Percentiles rank a stretch among this genome's conserved stretches.
Evolutionary conservation across 371 early-diverging fungal genomes (phyloP).

Genomic region (Synchytrium microbalum): DNA sequence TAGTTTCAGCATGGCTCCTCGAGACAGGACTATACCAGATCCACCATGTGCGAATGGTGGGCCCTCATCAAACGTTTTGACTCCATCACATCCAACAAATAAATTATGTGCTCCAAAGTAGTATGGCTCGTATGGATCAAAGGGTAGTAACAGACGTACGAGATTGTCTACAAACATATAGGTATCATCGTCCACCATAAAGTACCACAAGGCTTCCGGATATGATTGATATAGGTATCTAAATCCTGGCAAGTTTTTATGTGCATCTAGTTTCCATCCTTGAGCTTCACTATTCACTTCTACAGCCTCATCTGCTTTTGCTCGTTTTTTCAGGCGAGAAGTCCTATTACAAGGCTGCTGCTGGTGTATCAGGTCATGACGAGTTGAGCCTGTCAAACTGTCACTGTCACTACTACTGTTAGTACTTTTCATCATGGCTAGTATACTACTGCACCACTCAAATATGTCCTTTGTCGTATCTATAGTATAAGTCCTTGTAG

Average conservation of each 20-base stretch:
- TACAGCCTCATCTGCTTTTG: slow-evolving; percentile 11
- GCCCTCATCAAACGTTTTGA: slow-evolving; percentile 32
- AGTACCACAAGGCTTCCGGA: slow-evolving; percentile 44
- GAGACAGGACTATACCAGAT: slow-evolving; percentile 37
- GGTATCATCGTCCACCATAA: slow-evolving; percentile 51
- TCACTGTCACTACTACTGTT: not conserved
- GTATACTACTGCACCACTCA: not conserved
- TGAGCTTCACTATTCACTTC: slow-evolving; percentile 18
- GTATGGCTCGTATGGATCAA: slow-evolving; percentile 22
- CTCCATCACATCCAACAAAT: slow-evolving; percentile 42
- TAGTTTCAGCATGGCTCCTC: slow-evolving; percentile 31
- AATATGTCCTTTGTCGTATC: not conserved
- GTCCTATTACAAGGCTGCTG: not conserved
- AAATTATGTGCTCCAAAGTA: slow-evolving; percentile 36
- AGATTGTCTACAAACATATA: slow-evolving; percentile 40
- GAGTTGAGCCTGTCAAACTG: not conserved
- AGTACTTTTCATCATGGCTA: not conserved
- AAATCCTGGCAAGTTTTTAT: slow-evolving; percentile 46
- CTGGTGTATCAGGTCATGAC: not conserved
- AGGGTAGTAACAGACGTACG: slow-evolving; percentile 9
- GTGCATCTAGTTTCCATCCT: slow-evolving; percentile 44
- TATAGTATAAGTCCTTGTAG: not conserved
- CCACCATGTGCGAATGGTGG: slow-evolving; percentile 51
- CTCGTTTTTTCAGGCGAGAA: not conserved
- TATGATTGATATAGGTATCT: slow-evolving; percentile 23